Conservation (phyloP, 108 stramenopile species). For the Cyclotella choctawhatcheeana region DNA sequence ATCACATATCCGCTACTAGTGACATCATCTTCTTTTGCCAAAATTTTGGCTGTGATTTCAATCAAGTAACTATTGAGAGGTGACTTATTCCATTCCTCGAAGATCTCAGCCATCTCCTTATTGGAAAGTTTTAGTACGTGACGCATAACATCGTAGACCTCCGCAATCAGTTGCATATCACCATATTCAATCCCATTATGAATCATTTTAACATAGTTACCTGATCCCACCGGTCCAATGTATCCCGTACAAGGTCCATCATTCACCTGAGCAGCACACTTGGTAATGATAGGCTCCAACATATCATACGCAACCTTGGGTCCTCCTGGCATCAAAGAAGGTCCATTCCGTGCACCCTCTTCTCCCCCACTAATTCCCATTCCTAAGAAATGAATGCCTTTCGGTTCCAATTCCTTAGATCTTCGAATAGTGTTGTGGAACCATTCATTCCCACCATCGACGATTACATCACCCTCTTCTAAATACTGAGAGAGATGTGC, state of each 20-base stretch:
- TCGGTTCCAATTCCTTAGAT: conserved; percentile 78
- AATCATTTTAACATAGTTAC: conserved; percentile 98
- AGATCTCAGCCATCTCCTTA: conserved; percentile 91
- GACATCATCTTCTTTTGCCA: conserved; percentile 86
- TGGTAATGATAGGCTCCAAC: conserved; percentile 93
- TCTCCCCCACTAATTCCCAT: conserved; percentile 99
- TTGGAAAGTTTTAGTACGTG: conserved; percentile 87
- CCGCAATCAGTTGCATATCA: conserved; percentile 99
- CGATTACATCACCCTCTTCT: conserved; percentile 94
- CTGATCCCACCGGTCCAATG: conserved; percentile 91
- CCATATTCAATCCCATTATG: conserved; percentile 99
- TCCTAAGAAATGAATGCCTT: conserved; percentile 93
- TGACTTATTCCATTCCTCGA: conserved; percentile 92
- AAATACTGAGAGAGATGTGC: conserved; percentile 73
- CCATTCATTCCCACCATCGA: conserved; percentile 99
- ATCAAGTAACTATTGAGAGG: conserved; percentile 94
- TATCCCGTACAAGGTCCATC: conserved; percentile 96
- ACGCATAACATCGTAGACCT: conserved; percentile 94
- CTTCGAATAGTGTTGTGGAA: conserved; percentile 96
- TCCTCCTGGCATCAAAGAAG: conserved; percentile 98
- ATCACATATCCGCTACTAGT: conserved; percentile 82
- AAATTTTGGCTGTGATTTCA: conserved; percentile 96
- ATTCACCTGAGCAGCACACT: conserved; percentile 93
- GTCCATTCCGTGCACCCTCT: conserved; percentile 98
- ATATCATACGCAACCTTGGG: conserved; percentile 93